Percentiles rank a stretch among this genome's conserved stretches.
phyloP scores from a whole-genome alignment of 1,284 basidiomycete genomes.

The Anthracocystis walkeri region DNA sequence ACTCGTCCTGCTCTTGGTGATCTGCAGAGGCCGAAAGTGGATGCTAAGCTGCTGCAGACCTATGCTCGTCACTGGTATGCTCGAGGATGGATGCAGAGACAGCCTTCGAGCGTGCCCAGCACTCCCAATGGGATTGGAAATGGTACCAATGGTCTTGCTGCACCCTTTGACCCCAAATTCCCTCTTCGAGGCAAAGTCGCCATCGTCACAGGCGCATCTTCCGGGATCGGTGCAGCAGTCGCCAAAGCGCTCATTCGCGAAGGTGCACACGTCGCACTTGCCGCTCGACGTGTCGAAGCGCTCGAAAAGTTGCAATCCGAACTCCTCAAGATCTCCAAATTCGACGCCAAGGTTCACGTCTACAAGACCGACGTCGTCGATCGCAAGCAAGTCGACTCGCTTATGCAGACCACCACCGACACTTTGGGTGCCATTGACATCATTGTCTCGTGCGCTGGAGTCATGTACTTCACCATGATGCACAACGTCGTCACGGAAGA shows the following conservation, averaged over 20 bases:
- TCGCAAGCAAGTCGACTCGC: slow-evolving; percentile 56
- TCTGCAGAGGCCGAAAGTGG: slow-evolving; percentile 57
- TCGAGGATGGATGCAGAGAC: slow-evolving; percentile 63
- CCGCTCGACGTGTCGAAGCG: slow-evolving; percentile 48
- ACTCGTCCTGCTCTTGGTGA: slow-evolving; percentile 53
- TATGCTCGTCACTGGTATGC: slow-evolving; percentile 67
- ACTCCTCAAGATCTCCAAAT: slow-evolving; percentile 17
- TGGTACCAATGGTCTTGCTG: slow-evolving; percentile 20
- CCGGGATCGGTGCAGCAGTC: slow-evolving; percentile 70
- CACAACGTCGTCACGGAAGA: slow-evolving; percentile 59
- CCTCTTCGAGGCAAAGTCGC: slow-evolving; percentile 67
- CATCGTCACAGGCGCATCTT: slow-evolving; percentile 70
- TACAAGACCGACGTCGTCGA: slow-evolving; percentile 64
- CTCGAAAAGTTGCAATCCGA: slow-evolving; percentile 38
- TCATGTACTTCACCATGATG: slow-evolving; percentile 69
- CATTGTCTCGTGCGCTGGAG: slow-evolving; percentile 64
- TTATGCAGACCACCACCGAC: slow-evolving; percentile 49
- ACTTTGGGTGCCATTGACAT: slow-evolving; percentile 63
- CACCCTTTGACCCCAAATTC: slow-evolving; percentile 37
- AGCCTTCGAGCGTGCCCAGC: slow-evolving; percentile 37
- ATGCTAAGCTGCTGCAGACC: slow-evolving; percentile 59
- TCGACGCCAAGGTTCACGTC: slow-evolving; percentile 36
- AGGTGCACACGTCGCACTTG: slow-evolving; percentile 54
- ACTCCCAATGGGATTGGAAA: slow-evolving; percentile 28
- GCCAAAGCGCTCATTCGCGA: slow-evolving; percentile 52